These are phyloP conservation scores for Venustampulla echinocandica DNA, from an alignment of 495 filamentous ascomycete species.

Conservation along the genomic window DNA sequence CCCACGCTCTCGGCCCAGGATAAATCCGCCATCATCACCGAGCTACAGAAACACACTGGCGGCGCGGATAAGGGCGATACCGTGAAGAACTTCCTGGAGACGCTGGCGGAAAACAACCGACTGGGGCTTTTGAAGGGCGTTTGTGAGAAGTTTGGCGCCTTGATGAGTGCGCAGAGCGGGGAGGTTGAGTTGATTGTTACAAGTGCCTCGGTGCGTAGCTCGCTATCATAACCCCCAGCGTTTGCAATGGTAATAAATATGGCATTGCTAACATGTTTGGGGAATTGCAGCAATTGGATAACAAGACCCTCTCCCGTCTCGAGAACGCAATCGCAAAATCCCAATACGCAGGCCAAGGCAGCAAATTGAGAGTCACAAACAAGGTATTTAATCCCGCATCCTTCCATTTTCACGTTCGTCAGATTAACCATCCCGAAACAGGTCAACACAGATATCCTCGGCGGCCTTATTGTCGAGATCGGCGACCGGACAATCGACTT, in stretches of 20 bases:
- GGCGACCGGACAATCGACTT: constrained; percentile 97
- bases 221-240: not conserved
- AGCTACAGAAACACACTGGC: constrained; percentile 72
- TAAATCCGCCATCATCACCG: constrained; percentile 73
- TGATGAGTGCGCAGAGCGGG: constrained; percentile 83
- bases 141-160: constrained; percentile 72
- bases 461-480: constrained; percentile 91
- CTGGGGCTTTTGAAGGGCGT: constrained; percentile 73
- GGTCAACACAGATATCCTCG: constrained; percentile 91
- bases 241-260: not conserved
- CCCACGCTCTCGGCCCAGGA: constrained; percentile 69
- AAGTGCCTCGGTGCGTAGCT: constrained; percentile 71
- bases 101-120: constrained; percentile 93
- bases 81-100: constrained; percentile 85
- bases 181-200: constrained; percentile 90
- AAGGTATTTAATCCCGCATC: constrained; percentile 46
- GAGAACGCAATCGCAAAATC: constrained; percentile 87
- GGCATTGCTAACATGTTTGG: constrained; percentile 8
- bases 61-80: constrained; percentile 63
- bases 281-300: constrained; percentile 66
- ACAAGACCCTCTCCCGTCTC: constrained; percentile 72
- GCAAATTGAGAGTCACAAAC: constrained; percentile 95
- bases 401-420: constrained; percentile 6
- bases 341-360: constrained; percentile 75
- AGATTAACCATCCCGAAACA: constrained; percentile 24